These are phyloP conservation scores for Aspergillus tamarii DNA, from an alignment of 2,329 filamentous ascomycete genomes.

Conservation along the genomic window DNA sequence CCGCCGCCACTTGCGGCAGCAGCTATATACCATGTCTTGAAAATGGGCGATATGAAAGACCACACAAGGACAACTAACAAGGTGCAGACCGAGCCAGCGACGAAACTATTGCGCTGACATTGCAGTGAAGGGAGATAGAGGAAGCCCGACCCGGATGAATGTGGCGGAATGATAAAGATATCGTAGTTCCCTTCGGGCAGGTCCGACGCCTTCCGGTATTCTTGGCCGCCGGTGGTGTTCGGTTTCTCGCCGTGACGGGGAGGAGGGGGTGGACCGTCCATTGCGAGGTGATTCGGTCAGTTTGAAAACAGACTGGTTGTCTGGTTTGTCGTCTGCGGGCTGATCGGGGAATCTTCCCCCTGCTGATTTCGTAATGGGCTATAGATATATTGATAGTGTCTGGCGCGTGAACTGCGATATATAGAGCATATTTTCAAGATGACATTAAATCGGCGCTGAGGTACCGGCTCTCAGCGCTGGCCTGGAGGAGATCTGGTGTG, in stretches of 20 bases:
- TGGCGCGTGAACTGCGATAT: conserved; percentile 11
- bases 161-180: conserved; percentile 94
- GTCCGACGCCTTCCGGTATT: conserved; percentile 54
- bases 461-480: conserved; percentile 35
- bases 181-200: conserved; percentile 91
- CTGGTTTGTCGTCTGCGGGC: not conserved
- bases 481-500: not conserved
- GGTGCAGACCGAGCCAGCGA: conserved; percentile 80
- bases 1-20: conserved; percentile 74
- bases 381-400: conserved; percentile 9
- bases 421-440: conserved; percentile 35
- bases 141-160: conserved; percentile 86
- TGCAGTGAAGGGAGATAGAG: conserved; percentile 89
- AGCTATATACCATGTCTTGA: conserved; percentile 72
- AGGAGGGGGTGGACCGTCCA: conserved; percentile 60
- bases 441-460: conserved; percentile 35
- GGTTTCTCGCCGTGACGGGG: conserved; percentile 83
- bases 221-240: conserved; percentile 60
- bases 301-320: conserved; percentile 8
- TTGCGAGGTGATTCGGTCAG: conserved; percentile 19
- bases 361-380: not conserved
- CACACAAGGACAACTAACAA: conserved; percentile 74
- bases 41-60: conserved; percentile 71
- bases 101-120: conserved; percentile 86
- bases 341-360: conserved; percentile 8